A percentile compares a stretch with the other conserved stretches of the same genome.
These are phyloP conservation scores for Pichia sp. DNA, from an alignment of 1,139 yeast species.

Conservation along the genomic window DNA sequence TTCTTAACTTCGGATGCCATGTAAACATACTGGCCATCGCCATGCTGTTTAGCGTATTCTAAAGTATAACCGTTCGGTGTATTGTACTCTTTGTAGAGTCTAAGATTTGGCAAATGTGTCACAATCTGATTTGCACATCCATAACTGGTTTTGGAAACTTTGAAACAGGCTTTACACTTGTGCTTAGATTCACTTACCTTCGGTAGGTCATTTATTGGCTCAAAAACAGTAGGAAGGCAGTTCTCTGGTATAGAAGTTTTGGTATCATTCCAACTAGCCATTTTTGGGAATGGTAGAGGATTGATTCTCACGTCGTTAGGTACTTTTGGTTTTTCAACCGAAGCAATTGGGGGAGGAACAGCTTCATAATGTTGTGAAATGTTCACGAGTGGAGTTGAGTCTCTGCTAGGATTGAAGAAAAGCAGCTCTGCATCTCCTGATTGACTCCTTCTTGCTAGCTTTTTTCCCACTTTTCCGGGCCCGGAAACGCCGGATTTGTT, in stretches of 20 bases:
- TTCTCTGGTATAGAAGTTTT: not conserved
- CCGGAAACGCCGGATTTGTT: not conserved
- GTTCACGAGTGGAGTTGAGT: not conserved
- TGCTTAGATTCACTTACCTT: slow-evolving; percentile 11
- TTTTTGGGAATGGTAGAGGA: not conserved
- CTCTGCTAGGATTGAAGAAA: not conserved
- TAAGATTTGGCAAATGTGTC: slow-evolving; percentile 9
- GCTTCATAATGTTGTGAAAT: not conserved
- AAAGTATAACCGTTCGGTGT: slow-evolving; percentile 15
- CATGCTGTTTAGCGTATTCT: slow-evolving; percentile 11
- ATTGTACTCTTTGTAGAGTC: slow-evolving; percentile 13
- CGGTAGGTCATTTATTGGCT: slow-evolving; percentile 7
- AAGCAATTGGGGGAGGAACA: not conserved
- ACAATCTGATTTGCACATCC: slow-evolving; percentile 16
- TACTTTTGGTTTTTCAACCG: not conserved
- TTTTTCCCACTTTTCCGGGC: not conserved
- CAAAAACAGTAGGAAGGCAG: slow-evolving; percentile 8
- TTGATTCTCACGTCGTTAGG: too few species aligned
- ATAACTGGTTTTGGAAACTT: slow-evolving; percentile 12
- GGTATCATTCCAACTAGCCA: not conserved
- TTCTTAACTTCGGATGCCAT: slow-evolving; percentile 10
- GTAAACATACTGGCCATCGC: slow-evolving; percentile 6
- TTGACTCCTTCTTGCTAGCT: not conserved
- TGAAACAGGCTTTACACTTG: slow-evolving; percentile 14
- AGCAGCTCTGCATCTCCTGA: not conserved